These are phyloP conservation scores for Hypomyces rosellus DNA, from an alignment of 2,329 filamentous ascomycete species.

Conservation along the genomic window DNA sequence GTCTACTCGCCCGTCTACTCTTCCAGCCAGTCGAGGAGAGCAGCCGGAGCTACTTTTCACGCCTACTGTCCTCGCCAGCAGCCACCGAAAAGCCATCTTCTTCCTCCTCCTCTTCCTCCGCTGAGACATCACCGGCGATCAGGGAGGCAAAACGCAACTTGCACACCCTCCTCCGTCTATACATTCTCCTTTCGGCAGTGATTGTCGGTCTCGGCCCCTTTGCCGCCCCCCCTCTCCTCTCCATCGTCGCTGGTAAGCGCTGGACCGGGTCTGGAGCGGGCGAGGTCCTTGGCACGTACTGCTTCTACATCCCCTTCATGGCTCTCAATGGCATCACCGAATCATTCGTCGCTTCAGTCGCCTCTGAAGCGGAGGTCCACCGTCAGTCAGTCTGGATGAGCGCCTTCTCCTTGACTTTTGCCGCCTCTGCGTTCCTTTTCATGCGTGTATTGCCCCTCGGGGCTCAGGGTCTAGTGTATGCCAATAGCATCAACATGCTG, in stretches of 20 bases:
- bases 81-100: constrained; percentile 14
- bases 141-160: constrained; percentile 47
- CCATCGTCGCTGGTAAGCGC: constrained; percentile 65
- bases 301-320: constrained; percentile 87
- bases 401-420: constrained; percentile 71
- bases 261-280: constrained; percentile 74
- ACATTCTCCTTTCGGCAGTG: constrained; percentile 65
- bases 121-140: constrained; percentile 24
- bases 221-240: constrained; percentile 66
- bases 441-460: constrained; percentile 64
- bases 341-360: constrained; percentile 86
- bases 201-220: constrained; percentile 67
- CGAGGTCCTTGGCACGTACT: constrained; percentile 69
- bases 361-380: constrained; percentile 67
- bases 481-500: constrained; percentile 86
- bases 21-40: constrained; percentile 96
- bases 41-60: constrained; percentile 82
- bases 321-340: constrained; percentile 89
- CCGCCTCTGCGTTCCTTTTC: constrained; percentile 65
- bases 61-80: constrained; percentile 50
- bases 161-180: constrained; percentile 60
- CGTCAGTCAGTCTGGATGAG: constrained; percentile 79
- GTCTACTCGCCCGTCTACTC: constrained; percentile 77
- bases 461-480: constrained; percentile 73
- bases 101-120: neutral